These are phyloP conservation scores for Mucor piriformis DNA, from an alignment of 371 early-diverging fungal genomes.

Conservation along the genomic window DNA sequence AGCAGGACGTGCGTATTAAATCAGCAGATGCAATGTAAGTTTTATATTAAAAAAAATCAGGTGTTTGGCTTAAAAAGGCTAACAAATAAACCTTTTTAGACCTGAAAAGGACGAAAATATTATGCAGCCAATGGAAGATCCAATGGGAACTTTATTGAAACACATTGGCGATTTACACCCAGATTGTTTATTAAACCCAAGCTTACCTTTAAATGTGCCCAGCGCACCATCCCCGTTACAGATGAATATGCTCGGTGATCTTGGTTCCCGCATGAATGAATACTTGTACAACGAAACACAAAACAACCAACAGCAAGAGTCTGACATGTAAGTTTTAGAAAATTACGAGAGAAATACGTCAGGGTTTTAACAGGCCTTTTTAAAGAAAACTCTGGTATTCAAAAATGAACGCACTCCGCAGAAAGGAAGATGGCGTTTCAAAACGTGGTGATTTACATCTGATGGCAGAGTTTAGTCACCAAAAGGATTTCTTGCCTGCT, in stretches of 20 bases:
- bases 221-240: constrained; percentile 36
- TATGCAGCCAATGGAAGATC: constrained; percentile 1
- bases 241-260: constrained; percentile 36
- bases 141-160: constrained; percentile 21
- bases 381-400: constrained; percentile 49
- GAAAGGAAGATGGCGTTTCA: constrained; percentile 16
- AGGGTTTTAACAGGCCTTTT: too few relatives aligned
- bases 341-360: too few relatives aligned
- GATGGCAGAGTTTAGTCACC: constrained; percentile 52
- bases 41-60: not conserved
- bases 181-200: constrained; percentile 62
- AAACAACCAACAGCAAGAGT: constrained; percentile 39
- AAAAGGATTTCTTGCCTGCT: constrained; percentile 62
- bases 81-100: not conserved
- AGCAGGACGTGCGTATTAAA: constrained; percentile 5
- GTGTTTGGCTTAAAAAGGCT: not conserved
- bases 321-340: constrained; percentile 35
- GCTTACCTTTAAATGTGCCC: constrained; percentile 55
- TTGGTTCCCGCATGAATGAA: constrained; percentile 47
- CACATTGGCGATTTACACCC: constrained; percentile 63
- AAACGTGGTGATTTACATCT: constrained; percentile 34
- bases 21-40: constrained; percentile 2
- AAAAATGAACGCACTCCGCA: constrained; percentile 50
- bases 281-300: constrained; percentile 61
- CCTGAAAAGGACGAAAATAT: not conserved